A percentile compares a stretch with the other conserved stretches of the same genome.
These are phyloP conservation scores for Aspergillus novoparasiticus DNA, from an alignment of 2,329 filamentous ascomycete species.

Conservation along the genomic window DNA sequence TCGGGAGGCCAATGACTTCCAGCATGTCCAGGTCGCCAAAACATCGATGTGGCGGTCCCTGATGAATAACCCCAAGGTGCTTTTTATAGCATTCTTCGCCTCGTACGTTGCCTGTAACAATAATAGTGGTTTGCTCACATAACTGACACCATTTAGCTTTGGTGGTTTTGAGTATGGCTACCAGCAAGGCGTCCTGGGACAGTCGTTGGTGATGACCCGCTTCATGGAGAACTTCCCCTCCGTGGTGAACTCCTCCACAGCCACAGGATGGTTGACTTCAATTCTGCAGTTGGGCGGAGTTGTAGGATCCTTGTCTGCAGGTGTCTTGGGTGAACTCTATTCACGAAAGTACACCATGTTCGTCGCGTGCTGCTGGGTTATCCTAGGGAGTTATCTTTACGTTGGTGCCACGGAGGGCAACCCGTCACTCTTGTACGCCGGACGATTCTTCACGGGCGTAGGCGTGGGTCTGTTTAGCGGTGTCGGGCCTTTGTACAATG, in stretches of 20 bases:
- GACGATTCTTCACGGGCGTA: constrained; percentile 34
- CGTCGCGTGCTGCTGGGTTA: constrained; percentile 54
- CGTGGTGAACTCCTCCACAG: constrained; percentile 44
- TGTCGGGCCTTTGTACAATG: constrained; percentile 54
- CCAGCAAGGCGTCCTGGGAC: constrained; percentile 45
- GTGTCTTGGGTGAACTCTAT: constrained; percentile 53
- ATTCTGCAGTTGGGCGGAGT: constrained; percentile 56
- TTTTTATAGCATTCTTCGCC: constrained; percentile 55
- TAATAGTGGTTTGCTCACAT: too few species aligned
- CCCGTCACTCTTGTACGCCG: constrained; percentile 28
- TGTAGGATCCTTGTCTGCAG: constrained; percentile 44
- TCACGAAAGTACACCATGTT: constrained; percentile 56
- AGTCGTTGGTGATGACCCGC: constrained; percentile 54
- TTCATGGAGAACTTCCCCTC: constrained; percentile 51
- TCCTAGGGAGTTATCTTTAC: constrained; percentile 43
- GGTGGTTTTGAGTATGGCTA: constrained; percentile 55
- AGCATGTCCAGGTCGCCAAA: constrained; percentile 24
- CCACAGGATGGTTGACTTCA: constrained; percentile 50
- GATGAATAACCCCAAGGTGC: constrained; percentile 48
- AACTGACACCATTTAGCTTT: constrained; percentile 26
- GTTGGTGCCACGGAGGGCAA: constrained; percentile 28
- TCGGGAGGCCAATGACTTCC: constrained; percentile 4
- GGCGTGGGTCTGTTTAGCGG: constrained; percentile 38
- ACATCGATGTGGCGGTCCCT: constrained; percentile 31
- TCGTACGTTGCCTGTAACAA: constrained; percentile 28